phyloP scores from a whole-genome alignment of 352 stramenopile species.

The Phytophthora pluvialis region DNA sequence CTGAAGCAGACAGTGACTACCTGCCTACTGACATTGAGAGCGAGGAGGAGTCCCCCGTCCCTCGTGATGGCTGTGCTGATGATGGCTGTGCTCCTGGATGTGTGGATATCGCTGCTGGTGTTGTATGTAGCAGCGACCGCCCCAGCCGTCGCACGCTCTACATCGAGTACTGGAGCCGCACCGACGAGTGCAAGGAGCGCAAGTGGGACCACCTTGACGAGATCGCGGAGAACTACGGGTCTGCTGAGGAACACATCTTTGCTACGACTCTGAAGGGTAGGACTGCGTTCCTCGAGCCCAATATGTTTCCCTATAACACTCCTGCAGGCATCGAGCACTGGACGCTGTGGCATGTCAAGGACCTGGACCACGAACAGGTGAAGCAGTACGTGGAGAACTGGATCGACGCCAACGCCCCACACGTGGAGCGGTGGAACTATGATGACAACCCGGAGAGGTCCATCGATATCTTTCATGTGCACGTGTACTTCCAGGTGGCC shows the following conservation, averaged over 20 bases:
- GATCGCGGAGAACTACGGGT: conserved; percentile 77
- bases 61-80: conserved; percentile 33
- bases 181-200: conserved; percentile 87
- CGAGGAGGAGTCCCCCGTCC: conserved; percentile 22
- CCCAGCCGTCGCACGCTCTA: conserved; percentile 79
- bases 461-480: conserved; percentile 92
- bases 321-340: conserved; percentile 89
- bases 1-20: conserved; percentile 49
- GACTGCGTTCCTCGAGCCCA: conserved; percentile 84
- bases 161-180: conserved; percentile 90
- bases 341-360: conserved; percentile 85
- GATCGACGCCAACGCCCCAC: conserved; percentile 85
- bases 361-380: conserved; percentile 81
- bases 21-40: conserved; percentile 46
- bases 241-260: conserved; percentile 85
- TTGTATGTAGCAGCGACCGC: conserved; percentile 55
- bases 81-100: conserved; percentile 29
- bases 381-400: conserved; percentile 91
- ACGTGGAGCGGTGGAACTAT: conserved; percentile 86
- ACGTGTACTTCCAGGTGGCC: conserved; percentile 87
- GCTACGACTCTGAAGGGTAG: conserved; percentile 82
- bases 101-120: conserved; percentile 54
- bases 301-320: conserved; percentile 92
- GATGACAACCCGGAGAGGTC: conserved; percentile 90
- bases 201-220: conserved; percentile 91